Conservation (phyloP, 495 filamentous ascomycete genomes). For the Penicillium lividum region DNA sequence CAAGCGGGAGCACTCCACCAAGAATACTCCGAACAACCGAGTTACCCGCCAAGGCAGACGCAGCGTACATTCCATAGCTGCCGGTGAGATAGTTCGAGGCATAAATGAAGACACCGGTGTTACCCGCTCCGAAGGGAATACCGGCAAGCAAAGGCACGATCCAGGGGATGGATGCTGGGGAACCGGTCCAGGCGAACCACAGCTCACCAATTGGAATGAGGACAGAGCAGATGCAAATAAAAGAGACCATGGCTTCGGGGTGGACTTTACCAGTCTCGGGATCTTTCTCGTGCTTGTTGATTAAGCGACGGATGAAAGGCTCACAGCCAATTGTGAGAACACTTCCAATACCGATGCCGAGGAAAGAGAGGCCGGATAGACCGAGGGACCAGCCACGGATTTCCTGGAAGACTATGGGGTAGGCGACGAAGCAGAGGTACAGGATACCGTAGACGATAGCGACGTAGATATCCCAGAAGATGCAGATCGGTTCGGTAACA, state of each 20-base stretch:
- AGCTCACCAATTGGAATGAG: slow-evolving; percentile 72
- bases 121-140: slow-evolving; percentile 77
- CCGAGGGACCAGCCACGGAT: slow-evolving; percentile 71
- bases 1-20: slow-evolving; percentile 72
- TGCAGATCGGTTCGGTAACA: slow-evolving; percentile 80
- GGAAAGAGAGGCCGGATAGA: slow-evolving; percentile 69
- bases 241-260: slow-evolving; percentile 73
- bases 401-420: slow-evolving; percentile 73
- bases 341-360: slow-evolving; percentile 75
- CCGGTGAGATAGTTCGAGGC: slow-evolving; percentile 74
- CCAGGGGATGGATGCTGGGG: slow-evolving; percentile 71
- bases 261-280: slow-evolving; percentile 64
- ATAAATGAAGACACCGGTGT: slow-evolving; percentile 78
- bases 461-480: slow-evolving; percentile 78
- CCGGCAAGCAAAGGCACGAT: slow-evolving; percentile 72
- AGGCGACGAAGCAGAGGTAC: slow-evolving; percentile 83
- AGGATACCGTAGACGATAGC: slow-evolving; percentile 68
- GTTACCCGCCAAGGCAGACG: slow-evolving; percentile 77
- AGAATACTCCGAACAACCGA: slow-evolving; percentile 65
- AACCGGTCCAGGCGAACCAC: slow-evolving; percentile 80
- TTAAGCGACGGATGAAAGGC: slow-evolving; percentile 69
- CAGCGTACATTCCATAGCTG: slow-evolving; percentile 76
- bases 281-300: slow-evolving; percentile 68
- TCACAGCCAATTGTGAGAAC: slow-evolving; percentile 65
- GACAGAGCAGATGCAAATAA: slow-evolving; percentile 70